Conservation (phyloP, 192 early-diverging fungal species). For the Linnemannia exigua region DNA sequence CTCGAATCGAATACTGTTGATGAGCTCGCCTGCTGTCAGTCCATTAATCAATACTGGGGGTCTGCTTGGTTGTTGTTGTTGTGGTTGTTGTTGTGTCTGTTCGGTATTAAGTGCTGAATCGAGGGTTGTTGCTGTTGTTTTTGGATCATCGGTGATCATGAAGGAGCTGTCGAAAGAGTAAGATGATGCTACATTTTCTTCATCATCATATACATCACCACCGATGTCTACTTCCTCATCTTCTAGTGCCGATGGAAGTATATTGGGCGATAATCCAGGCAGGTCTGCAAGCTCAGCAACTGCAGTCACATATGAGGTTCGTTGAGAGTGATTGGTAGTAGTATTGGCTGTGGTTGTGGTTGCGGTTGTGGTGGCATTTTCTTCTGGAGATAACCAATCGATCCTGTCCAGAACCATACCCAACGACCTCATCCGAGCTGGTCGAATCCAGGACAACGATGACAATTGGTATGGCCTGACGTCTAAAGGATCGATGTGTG, state of each 20-base stretch:
- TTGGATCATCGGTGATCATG: not conserved
- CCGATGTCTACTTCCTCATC: too few relatives aligned
- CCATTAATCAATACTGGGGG: slow-evolving; percentile 31
- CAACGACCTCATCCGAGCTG: slow-evolving; percentile 1
- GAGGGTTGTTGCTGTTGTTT: not conserved
- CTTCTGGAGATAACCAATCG: not conserved
- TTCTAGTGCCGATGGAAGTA: too few relatives aligned
- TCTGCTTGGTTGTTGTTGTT: not conserved
- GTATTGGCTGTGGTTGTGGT: not conserved
- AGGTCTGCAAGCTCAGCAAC: too few relatives aligned
- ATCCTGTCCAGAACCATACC: slow-evolving; percentile 3
- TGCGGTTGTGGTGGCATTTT: not conserved
- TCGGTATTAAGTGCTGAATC: not conserved
- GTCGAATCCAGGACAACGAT: not conserved
- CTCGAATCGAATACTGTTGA: slow-evolving; percentile 32
- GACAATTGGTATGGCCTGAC: too few relatives aligned
- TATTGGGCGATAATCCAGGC: too few relatives aligned
- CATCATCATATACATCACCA: too few relatives aligned
- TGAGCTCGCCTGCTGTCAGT: slow-evolving; percentile 25
- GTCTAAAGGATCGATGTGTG: too few relatives aligned
- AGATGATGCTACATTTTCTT: not conserved
- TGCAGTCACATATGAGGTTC: too few relatives aligned
- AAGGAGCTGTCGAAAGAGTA: not conserved
- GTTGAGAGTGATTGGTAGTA: not conserved
- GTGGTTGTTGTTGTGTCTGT: not conserved